These are phyloP conservation scores for Vitellaria paradoxa DNA, from an alignment of 179 eudicot species.

Conservation along the genomic window DNA sequence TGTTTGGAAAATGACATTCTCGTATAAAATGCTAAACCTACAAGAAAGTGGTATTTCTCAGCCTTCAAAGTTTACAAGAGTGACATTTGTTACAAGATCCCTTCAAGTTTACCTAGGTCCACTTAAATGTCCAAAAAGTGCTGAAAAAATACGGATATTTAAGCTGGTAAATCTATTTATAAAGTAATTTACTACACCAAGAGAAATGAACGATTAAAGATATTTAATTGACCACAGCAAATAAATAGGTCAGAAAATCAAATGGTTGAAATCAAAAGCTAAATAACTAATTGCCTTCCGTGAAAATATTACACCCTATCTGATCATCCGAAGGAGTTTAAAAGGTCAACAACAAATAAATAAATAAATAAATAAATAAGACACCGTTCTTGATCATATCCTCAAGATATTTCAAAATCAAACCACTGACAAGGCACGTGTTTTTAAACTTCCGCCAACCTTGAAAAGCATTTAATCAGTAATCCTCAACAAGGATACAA, in stretches of 20 bases:
- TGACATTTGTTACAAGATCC: background rate
- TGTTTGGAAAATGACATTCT: no score
- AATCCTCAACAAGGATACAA: no score
- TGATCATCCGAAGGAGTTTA: background rate
- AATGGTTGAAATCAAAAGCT: background rate
- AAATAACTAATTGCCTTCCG: background rate
- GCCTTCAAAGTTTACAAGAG: background rate
- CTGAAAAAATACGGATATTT: background rate
- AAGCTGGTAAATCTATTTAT: background rate
- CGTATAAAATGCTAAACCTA: no score
- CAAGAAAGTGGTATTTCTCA: background rate
- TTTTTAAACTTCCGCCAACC: background rate
- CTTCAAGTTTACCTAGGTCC: background rate
- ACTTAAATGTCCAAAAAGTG: background rate
- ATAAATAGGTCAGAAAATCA: background rate
- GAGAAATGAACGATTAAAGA: background rate
- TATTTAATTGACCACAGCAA: background rate
- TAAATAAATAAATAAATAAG: no score
- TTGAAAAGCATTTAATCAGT: constrained; percentile 9
- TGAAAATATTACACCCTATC: no score
- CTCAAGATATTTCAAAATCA: background rate
- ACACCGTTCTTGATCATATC: background rate
- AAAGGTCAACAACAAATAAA: background rate
- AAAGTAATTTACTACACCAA: background rate
- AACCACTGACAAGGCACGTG: background rate